These are phyloP conservation scores for Solanum paucissectum DNA, from an alignment of 257 asterid species.

Conservation along the genomic window DNA sequence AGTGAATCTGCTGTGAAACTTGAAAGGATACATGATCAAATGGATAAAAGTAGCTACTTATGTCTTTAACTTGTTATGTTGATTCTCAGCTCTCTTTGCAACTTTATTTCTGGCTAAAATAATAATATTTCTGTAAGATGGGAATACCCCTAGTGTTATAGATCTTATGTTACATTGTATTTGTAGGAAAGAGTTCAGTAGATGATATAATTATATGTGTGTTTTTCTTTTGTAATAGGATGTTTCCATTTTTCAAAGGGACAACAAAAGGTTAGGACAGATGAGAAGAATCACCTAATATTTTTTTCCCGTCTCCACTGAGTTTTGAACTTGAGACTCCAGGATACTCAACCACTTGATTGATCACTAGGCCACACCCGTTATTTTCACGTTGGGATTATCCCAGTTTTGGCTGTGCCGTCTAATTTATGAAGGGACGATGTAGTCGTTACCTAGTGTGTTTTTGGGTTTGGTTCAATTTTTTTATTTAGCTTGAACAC, in stretches of 20 bases:
- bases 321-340: too few species aligned
- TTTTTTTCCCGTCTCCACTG: too few species aligned
- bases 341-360: too few species aligned
- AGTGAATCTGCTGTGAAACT: neutral
- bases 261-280: too few species aligned
- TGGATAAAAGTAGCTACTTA: neutral
- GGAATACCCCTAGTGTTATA: neutral
- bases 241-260: neutral
- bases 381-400: too few species aligned
- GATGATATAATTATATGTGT: neutral
- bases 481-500: neutral
- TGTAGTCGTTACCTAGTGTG: neutral
- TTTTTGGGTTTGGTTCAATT: neutral
- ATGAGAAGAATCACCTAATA: fast-evolving
- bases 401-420: too few species aligned
- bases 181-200: neutral
- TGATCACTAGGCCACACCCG: too few species aligned
- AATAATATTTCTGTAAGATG: neutral
- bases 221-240: neutral
- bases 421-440: too few species aligned
- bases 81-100: neutral
- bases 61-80: neutral
- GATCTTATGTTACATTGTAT: neutral
- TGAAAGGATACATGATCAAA: neutral
- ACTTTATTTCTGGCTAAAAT: neutral